These are phyloP conservation scores for Agaricus subrufescens DNA, from an alignment of 768 basidiomycete genomes.

Conservation along the genomic window DNA sequence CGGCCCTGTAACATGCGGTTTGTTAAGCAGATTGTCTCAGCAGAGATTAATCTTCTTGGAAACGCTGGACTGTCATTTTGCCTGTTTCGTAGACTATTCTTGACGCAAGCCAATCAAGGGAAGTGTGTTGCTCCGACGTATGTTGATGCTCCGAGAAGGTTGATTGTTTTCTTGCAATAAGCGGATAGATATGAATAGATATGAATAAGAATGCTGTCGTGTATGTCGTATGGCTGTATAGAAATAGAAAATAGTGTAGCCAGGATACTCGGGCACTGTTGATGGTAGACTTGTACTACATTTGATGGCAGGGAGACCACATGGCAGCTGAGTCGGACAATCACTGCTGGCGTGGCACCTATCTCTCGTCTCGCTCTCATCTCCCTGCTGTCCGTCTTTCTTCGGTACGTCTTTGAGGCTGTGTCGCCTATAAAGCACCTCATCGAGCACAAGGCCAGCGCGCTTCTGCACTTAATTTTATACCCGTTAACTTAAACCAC, in stretches of 20 bases:
- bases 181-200: neutral
- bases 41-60: neutral
- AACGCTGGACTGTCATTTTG: neutral
- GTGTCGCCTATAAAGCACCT: neutral
- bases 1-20: conserved; percentile 1
- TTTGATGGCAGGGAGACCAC: no score
- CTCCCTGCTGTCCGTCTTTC: neutral
- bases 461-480: conserved; percentile 5
- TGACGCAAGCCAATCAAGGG: neutral
- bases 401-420: neutral
- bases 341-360: no score
- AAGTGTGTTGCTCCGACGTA: neutral
- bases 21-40: neutral
- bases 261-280: neutral
- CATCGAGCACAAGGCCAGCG: neutral
- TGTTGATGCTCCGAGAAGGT: neutral
- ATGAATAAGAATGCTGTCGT: neutral
- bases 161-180: neutral
- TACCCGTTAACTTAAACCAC: neutral
- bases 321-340: no score
- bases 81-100: neutral
- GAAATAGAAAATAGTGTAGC: neutral
- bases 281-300: neutral
- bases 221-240: neutral
- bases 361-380: neutral